Conservation (phyloP, 352 stramenopile species). For the Phytophthora brassicae region DNA sequence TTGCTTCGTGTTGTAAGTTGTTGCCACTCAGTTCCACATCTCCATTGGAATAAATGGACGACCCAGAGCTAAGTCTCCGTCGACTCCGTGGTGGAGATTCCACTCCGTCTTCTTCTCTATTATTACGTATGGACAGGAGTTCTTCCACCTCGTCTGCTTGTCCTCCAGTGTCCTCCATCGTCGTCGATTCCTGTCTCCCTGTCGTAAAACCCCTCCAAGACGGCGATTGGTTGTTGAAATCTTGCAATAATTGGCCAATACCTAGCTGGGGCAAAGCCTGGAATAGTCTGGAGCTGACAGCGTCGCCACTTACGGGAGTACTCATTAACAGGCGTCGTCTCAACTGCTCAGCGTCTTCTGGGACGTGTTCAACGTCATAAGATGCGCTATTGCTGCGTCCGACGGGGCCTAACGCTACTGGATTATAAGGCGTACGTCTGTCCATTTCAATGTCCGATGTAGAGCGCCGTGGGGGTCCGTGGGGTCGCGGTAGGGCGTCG, state of each 20-base stretch:
- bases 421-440: conserved; percentile 4
- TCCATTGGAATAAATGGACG: conserved; percentile 23
- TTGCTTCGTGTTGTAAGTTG: neutral
- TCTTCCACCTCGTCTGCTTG: conserved; percentile 17
- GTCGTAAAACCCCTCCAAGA: conserved; percentile 21
- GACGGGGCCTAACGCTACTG: neutral
- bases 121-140: conserved; percentile 1
- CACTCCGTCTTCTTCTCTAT: neutral
- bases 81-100: conserved; percentile 14
- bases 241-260: conserved; percentile 37
- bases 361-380: conserved; percentile 9
- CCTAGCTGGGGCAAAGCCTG: conserved; percentile 37
- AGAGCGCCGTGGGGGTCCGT: conserved; percentile 11
- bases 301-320: conserved; percentile 27
- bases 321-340: conserved; percentile 23
- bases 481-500: conserved; percentile 25
- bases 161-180: conserved; percentile 2
- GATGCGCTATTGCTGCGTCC: conserved; percentile 21
- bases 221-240: conserved; percentile 32
- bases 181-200: conserved; percentile 11
- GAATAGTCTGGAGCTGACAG: conserved; percentile 33
- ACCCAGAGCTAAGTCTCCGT: conserved; percentile 20
- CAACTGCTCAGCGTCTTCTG: conserved; percentile 19
- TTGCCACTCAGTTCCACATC: conserved; percentile 24
- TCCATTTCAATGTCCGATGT: conserved; percentile 10